Evolutionary conservation across 2,329 filamentous ascomycete species (phyloP), one percentile per base, ranked within the genome.

Genomic region (Septoria petroselini): DNA sequence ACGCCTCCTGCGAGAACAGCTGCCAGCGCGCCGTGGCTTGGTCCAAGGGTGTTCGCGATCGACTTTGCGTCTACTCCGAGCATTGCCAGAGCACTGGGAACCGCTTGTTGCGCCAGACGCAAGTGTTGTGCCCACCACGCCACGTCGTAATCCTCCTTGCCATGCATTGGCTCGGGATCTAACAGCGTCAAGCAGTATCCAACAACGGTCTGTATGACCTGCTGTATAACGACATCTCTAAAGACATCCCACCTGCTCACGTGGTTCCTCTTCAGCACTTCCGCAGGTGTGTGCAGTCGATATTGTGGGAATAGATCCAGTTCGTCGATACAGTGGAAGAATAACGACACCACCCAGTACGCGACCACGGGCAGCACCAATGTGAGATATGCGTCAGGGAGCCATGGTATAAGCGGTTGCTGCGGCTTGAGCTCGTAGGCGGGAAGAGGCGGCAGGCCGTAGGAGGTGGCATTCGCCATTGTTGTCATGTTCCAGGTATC

Each of bases 251-350:
- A 88, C 55, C 89, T 82, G 40, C 86, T 81, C 46, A 90, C 91
- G 65, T 88, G 88, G 71, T 96, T 96, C 62, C 91, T 82, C 69
- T 88, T 88, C 33, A 84, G 68, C 55, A 97, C 86, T 71, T 97
- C 91, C 44, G 89, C 90, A 11, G 93, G 93, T 0, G 93, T 97
- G 72, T 98, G 93, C 34, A 98, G 78, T 56, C 93, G 86, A 72
- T 97, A 96, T 63, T 94, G 82, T 14, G 91, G 85, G 68, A 91
- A 95, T 30, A 91, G 74, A 69, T 96, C 88, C 71, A 84, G 84
- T 51, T 83, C 76, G 71, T 98, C 93, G 64, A 97, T 83, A 60
- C 84, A 66, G 75, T 97, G 91, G 74, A 95, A 98, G 67, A 91
- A 73, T 68, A 88, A 72, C 15, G 91, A 97, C 25, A 94, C 73